Base-by-base conservation (phyloP, 176 grass and related monocot genomes). In the Metroxylon sagu region DNA sequence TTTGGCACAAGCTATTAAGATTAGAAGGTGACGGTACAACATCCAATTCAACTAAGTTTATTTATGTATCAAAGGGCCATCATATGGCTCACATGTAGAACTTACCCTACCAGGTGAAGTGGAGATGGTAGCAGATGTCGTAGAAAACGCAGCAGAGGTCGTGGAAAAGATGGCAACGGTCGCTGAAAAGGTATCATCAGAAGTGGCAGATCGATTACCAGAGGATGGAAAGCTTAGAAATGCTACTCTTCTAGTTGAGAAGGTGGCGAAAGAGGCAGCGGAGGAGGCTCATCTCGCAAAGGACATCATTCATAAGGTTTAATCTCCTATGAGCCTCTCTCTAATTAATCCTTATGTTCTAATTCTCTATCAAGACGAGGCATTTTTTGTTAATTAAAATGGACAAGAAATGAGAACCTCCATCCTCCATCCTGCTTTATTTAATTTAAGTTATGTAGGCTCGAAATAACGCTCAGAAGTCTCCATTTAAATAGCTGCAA, bases 301-400 rank as follows among this genome's bases (percentile, higher is more conserved):
- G 5, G 71, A 89, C 56, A 86, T 95, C 19, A 74, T 95, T 71
- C 76, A 84, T 21, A 85, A 89, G 85, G 85, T 83, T 64, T 64
- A 43, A 12, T 43, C 35, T 43, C 35, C 35, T 7, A 43, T 43
- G 8, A 43, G 10, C 8, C 35, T 43, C 35, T 43, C 35, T 43
- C 35, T 43, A 43, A 43, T 43, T 10, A 43, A 43, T 14, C 35
- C 35, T 43, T 43, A 2, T 2, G 8, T 43, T 43, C 10, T 10
- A 43, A 6, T 43, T 7, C 8, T 43, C 35, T 43, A 14, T 8
- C 12, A 39, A 39, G 35, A 39, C 1, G 7, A 39, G 35, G 35
- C 8, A 39, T 39, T 39, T 39, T 39, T 6, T 39, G 1, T 39
- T 39, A 39, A 39, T 39, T 39, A 39, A 39, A 39, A 39, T 12